Conservation (phyloP, 257 asterid genomes). For the Gentiana dahurica region DNA sequence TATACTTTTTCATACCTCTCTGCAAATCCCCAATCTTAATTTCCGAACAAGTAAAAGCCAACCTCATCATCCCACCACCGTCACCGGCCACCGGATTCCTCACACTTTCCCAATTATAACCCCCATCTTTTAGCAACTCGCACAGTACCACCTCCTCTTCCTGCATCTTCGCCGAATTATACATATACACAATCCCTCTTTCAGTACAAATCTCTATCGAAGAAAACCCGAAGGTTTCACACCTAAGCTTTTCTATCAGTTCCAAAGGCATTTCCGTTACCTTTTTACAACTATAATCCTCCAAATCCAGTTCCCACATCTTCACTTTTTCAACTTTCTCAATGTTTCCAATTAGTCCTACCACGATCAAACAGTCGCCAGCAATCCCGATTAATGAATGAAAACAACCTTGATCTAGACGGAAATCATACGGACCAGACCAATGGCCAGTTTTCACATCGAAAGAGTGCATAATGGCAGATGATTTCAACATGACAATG, state of each 20-base stretch:
- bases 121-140: slow-evolving; percentile 26
- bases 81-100: slow-evolving; percentile 29
- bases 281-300: slow-evolving; percentile 21
- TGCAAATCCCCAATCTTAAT: slow-evolving; percentile 42
- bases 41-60: slow-evolving; percentile 38
- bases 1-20: slow-evolving; percentile 17
- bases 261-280: slow-evolving; percentile 52
- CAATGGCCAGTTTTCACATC: slow-evolving; percentile 41
- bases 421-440: slow-evolving; percentile 27
- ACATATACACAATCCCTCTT: slow-evolving; percentile 33
- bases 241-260: neutral
- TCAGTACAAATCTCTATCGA: slow-evolving; percentile 15
- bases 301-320: slow-evolving; percentile 31
- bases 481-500: slow-evolving; percentile 31
- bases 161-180: slow-evolving; percentile 21
- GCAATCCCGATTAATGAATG: slow-evolving; percentile 34
- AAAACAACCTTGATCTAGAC: slow-evolving; percentile 23
- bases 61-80: slow-evolving; percentile 15
- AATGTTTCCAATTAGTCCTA: slow-evolving; percentile 26
- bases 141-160: slow-evolving; percentile 50
- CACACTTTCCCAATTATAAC: slow-evolving; percentile 60
- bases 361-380: slow-evolving; percentile 19
- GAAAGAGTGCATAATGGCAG: slow-evolving; percentile 45
- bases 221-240: too few species aligned
- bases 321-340: slow-evolving; percentile 26